A percentile compares a stretch with the other conserved stretches of the same genome.
These are phyloP conservation scores for Myochromella boudieri DNA, from an alignment of 768 basidiomycete species.

Conservation along the genomic window DNA sequence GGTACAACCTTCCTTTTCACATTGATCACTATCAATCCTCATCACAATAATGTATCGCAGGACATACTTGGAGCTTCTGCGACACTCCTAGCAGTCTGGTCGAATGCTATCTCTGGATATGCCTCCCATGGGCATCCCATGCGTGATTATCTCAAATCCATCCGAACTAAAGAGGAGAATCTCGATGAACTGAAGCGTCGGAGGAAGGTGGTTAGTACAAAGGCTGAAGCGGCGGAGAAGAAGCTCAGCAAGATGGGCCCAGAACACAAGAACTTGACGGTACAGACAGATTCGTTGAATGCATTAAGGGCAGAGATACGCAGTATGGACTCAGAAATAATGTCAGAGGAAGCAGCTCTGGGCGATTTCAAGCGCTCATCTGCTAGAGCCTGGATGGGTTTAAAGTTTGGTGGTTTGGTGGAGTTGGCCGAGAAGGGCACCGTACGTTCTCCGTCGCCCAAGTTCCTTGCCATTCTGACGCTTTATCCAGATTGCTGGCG, in stretches of 20 bases:
- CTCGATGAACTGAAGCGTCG: conserved; percentile 76
- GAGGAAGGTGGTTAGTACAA: conserved; percentile 60
- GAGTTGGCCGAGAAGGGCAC: conserved; percentile 84
- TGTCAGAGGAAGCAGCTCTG: conserved; percentile 76
- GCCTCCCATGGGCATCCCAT: conserved; percentile 70
- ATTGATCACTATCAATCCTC: conserved; percentile 1
- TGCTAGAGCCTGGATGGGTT: conserved; percentile 67
- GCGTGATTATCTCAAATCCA: conserved; percentile 74
- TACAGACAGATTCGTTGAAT: conserved; percentile 74
- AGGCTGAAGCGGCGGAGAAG: conserved; percentile 83
- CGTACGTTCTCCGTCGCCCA: conserved; percentile 29
- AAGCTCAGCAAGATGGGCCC: conserved; percentile 89
- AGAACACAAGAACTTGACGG: conserved; percentile 79
- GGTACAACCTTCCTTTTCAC: conserved; percentile 39
- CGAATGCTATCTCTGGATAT: conserved; percentile 65
- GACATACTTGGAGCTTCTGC: conserved; percentile 75
- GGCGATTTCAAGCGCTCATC: conserved; percentile 81
- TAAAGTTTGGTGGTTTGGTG: conserved; percentile 85
- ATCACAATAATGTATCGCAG: conserved; percentile 32
- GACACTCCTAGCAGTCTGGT: conserved; percentile 64
- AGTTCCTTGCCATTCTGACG: not conserved
- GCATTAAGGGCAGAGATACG: conserved; percentile 76
- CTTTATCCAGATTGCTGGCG: conserved; percentile 45
- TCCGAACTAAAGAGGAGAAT: conserved; percentile 82
- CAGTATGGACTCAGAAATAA: conserved; percentile 76